Evolutionary conservation across 495 filamentous ascomycete species (phyloP), one percentile per base, ranked within the genome.

Genomic region (Penicillium verhagenii): DNA sequence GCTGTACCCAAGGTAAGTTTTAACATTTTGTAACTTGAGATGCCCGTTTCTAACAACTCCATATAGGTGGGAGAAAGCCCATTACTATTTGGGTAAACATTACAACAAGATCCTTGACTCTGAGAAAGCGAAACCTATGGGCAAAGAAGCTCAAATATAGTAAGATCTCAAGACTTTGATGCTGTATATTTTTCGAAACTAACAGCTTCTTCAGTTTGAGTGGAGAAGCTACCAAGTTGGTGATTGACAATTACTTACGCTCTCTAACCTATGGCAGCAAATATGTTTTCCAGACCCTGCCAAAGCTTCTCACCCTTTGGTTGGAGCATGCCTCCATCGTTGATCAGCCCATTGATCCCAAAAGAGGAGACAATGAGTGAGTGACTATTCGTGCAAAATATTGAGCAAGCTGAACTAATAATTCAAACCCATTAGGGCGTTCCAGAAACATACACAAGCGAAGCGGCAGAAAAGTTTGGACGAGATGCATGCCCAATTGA

Each of bases 71-170:
- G 95, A 99, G 61, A 96, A 96, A 72, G 92, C 89, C 1, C 90
- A 96, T 67, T 97, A 97, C 69, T 96, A 97, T 70, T 80, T 99
- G 16, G 94, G 94, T 11, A 93, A 92, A 52, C 90, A 97, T 70
- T 99, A 97, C 78, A 96, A 96, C 66, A 99, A 97, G 65, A 81
- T 97, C 14, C 78, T 96, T 18, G 92, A 97, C 60, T 88, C 89
- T 0, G 91, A 97, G 65, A 93, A 89, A 66, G 76, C 79, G 8
- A 82, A 96, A 39, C 84, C 86, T 8, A 77, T 82, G 31, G 80
- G 82, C 13, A 90, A 83, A 60, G 82, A 86, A 64, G 79, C 76
- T 23, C 67, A 77, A 21, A 68, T 73, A 24, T 87, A 79, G 74
- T 78, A 61, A 57, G 72, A 11, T 26, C 2, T n/a, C 10, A 4